Conservation (phyloP, 2,329 filamentous ascomycete species). For the Fusarium torreyae region DNA sequence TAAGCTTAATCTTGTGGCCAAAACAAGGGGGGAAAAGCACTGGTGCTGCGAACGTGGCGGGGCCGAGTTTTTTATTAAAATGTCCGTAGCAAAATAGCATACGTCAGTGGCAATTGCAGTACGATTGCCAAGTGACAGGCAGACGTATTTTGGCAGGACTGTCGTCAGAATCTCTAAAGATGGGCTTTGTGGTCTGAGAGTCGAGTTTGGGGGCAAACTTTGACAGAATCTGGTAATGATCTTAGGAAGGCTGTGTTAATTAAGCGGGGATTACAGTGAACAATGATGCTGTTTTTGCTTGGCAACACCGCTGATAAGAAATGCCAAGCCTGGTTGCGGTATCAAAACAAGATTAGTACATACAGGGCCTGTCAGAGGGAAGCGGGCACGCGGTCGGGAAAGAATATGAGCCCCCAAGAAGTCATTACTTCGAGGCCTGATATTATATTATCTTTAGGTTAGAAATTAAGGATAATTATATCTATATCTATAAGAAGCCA, state of each 20-base stretch:
- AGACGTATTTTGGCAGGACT: neutral
- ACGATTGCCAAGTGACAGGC: neutral
- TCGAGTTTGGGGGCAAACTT: neutral
- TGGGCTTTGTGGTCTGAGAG: too few relatives aligned
- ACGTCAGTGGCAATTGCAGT: constrained; percentile 29
- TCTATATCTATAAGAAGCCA: too few relatives aligned
- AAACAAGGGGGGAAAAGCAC: neutral
- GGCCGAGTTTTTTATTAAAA: constrained; percentile 1
- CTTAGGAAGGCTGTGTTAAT: neutral
- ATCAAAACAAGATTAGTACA: constrained; percentile 24
- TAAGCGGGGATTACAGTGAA: neutral
- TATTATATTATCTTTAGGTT: too few relatives aligned
- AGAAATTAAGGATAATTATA: too few relatives aligned
- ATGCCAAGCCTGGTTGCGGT: constrained; percentile 12
- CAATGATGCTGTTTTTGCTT: constrained; percentile 34
- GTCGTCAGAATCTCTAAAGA: neutral
- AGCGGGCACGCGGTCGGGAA: neutral
- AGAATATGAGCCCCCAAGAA: too few relatives aligned
- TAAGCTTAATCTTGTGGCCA: constrained; percentile 28
- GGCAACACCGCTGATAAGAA: constrained; percentile 17
- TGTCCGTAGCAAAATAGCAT: neutral
- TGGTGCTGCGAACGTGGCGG: neutral
- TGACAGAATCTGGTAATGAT: neutral
- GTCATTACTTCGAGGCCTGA: too few relatives aligned
- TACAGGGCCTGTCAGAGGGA: neutral